A percentile compares a stretch with the other conserved stretches of the same genome.
These are phyloP conservation scores for Tephrocybe sp. DNA, from an alignment of 768 basidiomycete species.

Conservation along the genomic window DNA sequence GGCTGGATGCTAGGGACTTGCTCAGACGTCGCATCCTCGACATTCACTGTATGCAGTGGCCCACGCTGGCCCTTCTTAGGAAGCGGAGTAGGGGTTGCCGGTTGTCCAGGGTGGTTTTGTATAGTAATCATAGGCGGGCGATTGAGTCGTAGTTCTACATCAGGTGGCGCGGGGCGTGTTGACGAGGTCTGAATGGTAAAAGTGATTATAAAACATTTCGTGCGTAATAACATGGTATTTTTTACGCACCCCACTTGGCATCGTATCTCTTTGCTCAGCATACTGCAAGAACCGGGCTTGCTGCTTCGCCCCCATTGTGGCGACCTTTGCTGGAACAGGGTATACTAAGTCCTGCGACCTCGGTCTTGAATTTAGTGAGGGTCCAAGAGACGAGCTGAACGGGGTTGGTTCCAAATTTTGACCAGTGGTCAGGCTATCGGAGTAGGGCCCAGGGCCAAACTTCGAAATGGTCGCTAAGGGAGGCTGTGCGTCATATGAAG, in stretches of 20 bases:
- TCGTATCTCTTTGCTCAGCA: neutral
- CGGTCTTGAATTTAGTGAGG: too few relatives aligned
- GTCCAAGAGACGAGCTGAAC: neutral
- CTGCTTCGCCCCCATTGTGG: neutral
- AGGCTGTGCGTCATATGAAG: neutral
- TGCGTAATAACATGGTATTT: neutral
- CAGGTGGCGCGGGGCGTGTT: neutral
- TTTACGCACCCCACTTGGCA: neutral
- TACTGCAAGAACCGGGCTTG: neutral
- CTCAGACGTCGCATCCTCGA: neutral
- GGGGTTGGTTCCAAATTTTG: neutral
- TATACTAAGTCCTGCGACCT: neutral
- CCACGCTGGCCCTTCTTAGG: conserved; percentile 1
- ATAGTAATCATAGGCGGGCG: neutral
- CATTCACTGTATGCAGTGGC: neutral
- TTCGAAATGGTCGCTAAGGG: conserved; percentile 4
- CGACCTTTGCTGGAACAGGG: neutral
- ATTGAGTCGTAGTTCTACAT: neutral
- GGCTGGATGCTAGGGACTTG: neutral
- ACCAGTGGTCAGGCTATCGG: neutral
- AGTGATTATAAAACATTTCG: neutral
- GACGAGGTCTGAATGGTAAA: neutral
- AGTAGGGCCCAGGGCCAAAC: conserved; percentile 2
- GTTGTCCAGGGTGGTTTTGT: neutral
- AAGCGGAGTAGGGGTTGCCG: neutral